Conservation (phyloP, 805 yeast genomes). For the Debaryomyces prosopidis region DNA sequence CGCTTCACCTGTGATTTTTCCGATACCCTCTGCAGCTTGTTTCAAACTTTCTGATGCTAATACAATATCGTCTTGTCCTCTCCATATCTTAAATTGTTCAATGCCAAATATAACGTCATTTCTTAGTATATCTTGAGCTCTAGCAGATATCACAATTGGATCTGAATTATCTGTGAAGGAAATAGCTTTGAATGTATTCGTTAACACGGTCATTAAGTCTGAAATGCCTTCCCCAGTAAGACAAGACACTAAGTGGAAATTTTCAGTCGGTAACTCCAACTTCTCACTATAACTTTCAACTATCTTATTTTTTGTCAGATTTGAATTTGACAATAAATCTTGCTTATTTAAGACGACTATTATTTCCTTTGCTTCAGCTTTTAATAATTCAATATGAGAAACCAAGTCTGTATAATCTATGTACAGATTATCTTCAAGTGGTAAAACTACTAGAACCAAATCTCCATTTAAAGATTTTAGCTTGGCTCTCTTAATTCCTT, state of each 20-base stretch:
- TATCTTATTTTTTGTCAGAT: not conserved
- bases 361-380: constrained; percentile 29
- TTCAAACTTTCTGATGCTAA: constrained; percentile 76
- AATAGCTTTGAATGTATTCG: constrained; percentile 45
- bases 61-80: constrained; percentile 65
- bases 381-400: constrained; percentile 34
- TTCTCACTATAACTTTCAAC: constrained; percentile 5
- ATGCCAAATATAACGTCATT: constrained; percentile 79
- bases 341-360: constrained; percentile 58
- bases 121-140: constrained; percentile 73
- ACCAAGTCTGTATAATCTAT: constrained; percentile 35
- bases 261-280: constrained; percentile 12
- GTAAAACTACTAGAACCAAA: constrained; percentile 64
- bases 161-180: constrained; percentile 53
- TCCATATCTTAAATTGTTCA: constrained; percentile 55
- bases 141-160: constrained; percentile 70
- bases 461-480: constrained; percentile 61
- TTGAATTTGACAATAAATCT: constrained; percentile 42
- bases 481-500: constrained; percentile 82
- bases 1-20: constrained; percentile 86
- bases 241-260: constrained; percentile 57
- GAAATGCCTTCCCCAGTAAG: constrained; percentile 54
- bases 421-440: constrained; percentile 29
- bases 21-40: constrained; percentile 80
- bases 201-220: constrained; percentile 42